Percentiles rank a stretch among this genome's conserved stretches.
Evolutionary conservation across 345 rosid species (phyloP).

Genomic region (Salix arbutifolia): DNA sequence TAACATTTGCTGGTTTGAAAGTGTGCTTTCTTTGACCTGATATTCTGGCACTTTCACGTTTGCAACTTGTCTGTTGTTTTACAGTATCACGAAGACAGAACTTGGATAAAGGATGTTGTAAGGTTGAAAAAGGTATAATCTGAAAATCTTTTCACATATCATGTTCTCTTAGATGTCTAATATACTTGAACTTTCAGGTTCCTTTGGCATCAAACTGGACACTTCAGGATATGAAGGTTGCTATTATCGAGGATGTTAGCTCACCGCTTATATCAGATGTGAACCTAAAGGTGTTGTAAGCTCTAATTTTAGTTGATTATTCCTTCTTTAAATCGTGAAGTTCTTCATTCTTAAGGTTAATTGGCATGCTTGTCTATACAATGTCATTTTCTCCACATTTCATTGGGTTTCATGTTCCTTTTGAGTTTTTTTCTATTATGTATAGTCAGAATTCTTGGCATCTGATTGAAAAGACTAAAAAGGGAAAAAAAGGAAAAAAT

Average conservation of each 20-base stretch:
- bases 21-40: background rate
- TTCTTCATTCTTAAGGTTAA: background rate
- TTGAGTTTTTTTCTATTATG: background rate
- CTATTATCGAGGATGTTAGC: constrained; percentile 49
- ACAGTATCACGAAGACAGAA: constrained; percentile 81
- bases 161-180: constrained; percentile 23
- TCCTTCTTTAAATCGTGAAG: background rate
- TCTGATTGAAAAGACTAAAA: background rate
- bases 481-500: background rate
- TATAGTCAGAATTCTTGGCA: background rate
- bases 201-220: constrained; percentile 56
- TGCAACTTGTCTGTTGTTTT: constrained; percentile 12
- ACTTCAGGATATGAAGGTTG: constrained; percentile 66
- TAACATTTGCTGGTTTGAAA: background rate
- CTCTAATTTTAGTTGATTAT: constrained; percentile 2
- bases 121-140: constrained; percentile 64
- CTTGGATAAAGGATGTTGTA: constrained; percentile 65
- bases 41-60: background rate
- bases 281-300: constrained; percentile 49
- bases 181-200: constrained; percentile 43
- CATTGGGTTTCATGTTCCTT: background rate
- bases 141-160: background rate
- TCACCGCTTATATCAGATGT: constrained; percentile 53
- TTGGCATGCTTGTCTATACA: background rate
- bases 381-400: background rate